These are phyloP conservation scores for Pseudogymnoascus sp. DNA, from an alignment of 2,329 filamentous ascomycete species.

Conservation along the genomic window DNA sequence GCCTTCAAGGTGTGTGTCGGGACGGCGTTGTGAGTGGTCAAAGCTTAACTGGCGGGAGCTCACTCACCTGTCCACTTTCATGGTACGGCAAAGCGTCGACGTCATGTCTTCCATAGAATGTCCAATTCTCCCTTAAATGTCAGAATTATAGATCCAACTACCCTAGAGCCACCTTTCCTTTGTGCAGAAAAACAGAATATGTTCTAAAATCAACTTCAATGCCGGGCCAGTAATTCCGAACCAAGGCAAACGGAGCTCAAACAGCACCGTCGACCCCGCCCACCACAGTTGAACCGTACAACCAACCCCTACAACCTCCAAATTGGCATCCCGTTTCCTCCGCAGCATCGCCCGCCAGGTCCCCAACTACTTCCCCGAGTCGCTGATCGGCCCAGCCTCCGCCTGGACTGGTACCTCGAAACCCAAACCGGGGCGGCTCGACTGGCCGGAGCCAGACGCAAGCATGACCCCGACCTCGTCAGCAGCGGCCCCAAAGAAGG, in stretches of 20 bases:
- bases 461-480: conserved; percentile 23
- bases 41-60: not conserved
- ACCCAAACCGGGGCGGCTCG: conserved; percentile 20
- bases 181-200: not conserved
- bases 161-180: not conserved
- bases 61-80: not conserved
- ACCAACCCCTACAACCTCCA: not conserved
- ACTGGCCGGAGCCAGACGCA: conserved; percentile 18
- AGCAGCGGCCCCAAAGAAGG: conserved; percentile 39
- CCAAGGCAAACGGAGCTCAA: not conserved
- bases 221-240: not conserved
- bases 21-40: not conserved
- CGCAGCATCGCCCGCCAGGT: not conserved
- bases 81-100: not conserved
- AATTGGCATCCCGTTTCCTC: conserved; percentile 6
- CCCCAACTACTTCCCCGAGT: not conserved
- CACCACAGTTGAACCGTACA: not conserved
- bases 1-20: not conserved
- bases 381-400: not conserved
- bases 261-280: not conserved
- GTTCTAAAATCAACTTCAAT: not conserved
- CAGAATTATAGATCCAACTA: not conserved
- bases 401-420: not conserved
- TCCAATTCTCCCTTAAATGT: not conserved
- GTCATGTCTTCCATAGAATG: not conserved